Evolutionary conservation across 73 alveolate species (phyloP).

Genomic region (Paramecium sexaurelia): DNA sequence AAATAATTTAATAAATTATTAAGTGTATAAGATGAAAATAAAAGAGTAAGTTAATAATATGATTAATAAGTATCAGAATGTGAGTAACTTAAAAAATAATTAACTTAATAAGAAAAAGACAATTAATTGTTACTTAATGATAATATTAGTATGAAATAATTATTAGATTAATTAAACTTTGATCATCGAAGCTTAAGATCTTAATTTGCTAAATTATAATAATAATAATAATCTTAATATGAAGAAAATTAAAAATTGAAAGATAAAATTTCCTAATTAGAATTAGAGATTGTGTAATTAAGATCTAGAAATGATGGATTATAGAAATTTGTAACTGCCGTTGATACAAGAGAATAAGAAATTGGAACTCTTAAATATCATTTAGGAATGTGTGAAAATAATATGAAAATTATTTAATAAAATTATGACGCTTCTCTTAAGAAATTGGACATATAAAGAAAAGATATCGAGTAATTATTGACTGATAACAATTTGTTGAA

Average conservation of each 20-base stretch:
- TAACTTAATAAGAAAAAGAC: neutral
- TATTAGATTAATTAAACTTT: conserved; percentile 31
- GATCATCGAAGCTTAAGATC: neutral
- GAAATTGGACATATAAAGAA: neutral
- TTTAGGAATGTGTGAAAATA: conserved; percentile 16
- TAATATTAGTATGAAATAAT: conserved; percentile 37
- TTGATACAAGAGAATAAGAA: conserved; percentile 37
- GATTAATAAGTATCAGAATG: neutral
- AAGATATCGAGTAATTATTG: neutral
- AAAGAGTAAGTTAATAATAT: neutral
- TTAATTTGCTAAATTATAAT: neutral
- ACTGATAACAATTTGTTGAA: neutral
- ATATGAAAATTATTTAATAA: conserved; percentile 9
- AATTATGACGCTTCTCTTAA: neutral
- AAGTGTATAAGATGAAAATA: conserved; percentile 38
- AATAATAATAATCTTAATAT: neutral
- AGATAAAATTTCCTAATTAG: neutral
- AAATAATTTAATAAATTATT: conserved; percentile 31
- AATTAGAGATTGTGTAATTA: conserved; percentile 17
- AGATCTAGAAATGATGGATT: conserved; percentile 39
- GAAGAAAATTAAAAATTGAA: neutral
- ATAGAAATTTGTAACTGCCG: conserved; percentile 36
- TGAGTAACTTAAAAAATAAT: neutral
- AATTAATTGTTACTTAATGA: conserved; percentile 1
- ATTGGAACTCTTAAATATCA: neutral